phyloP scores from a whole-genome alignment of 305 asterid species.

The Fraxinus paxiana region DNA sequence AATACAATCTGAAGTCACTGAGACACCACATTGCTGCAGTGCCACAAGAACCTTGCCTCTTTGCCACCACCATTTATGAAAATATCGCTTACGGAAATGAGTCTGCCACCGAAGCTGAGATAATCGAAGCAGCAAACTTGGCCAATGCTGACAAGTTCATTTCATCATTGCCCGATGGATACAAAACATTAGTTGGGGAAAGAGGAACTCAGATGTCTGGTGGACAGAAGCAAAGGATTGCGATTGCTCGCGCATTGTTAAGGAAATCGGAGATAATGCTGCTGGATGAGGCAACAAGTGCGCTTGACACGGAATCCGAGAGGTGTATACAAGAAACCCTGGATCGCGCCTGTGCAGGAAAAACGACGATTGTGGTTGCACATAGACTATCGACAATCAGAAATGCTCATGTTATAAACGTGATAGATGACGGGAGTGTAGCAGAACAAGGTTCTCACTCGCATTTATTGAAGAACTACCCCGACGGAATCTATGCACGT shows the following conservation, averaged over 20 bases:
- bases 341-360: constrained; percentile 75
- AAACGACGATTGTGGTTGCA: constrained; percentile 81
- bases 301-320: constrained; percentile 91
- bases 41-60: constrained; percentile 93
- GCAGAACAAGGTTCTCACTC: constrained; percentile 94
- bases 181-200: constrained; percentile 80
- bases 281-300: constrained; percentile 93
- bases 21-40: constrained; percentile 79
- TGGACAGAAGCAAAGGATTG: constrained; percentile 93
- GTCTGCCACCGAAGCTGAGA: constrained; percentile 82
- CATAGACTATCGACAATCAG: constrained; percentile 83
- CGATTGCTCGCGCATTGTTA: constrained; percentile 86
- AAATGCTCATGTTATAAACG: constrained; percentile 83
- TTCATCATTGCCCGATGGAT: constrained; percentile 82
- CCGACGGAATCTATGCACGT: constrained; percentile 78
- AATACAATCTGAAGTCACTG: constrained; percentile 75
- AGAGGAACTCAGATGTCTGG: constrained; percentile 87
- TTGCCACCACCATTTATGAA: constrained; percentile 77
- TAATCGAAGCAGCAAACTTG: constrained; percentile 71
- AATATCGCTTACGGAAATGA: constrained; percentile 89
- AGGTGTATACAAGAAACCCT: constrained; percentile 81
- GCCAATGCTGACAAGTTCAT: constrained; percentile 90
- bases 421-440: constrained; percentile 88
- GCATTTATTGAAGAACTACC: constrained; percentile 66
- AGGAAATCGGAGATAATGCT: constrained; percentile 82